These are phyloP conservation scores for Acanthamoeba divionensis DNA, from an alignment of 208 protist genomes.

Conservation along the genomic window DNA sequence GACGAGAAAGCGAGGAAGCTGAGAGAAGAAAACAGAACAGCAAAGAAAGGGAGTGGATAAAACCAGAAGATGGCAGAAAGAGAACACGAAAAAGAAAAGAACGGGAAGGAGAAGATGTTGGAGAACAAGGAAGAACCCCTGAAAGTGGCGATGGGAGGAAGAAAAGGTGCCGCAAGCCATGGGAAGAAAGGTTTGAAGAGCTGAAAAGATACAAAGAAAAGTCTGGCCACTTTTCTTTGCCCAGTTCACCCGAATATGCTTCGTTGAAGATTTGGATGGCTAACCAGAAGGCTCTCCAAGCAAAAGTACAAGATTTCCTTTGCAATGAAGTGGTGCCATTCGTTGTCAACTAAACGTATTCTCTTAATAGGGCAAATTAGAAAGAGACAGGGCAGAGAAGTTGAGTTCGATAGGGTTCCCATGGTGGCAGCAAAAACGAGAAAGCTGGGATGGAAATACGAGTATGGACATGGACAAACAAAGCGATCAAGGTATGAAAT, in stretches of 20 bases:
- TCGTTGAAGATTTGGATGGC: slow-evolving; percentile 3
- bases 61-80: no score
- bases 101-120: no score
- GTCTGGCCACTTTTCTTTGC: background rate
- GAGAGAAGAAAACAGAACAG: no score
- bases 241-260: background rate
- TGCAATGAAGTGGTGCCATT: background rate
- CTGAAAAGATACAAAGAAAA: background rate
- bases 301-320: background rate
- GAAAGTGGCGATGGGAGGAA: background rate
- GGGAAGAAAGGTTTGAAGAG: slow-evolving; percentile 5
- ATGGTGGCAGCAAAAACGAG: slow-evolving; percentile 3
- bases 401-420: slow-evolving; percentile 12
- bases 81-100: no score
- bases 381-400: background rate
- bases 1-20: no score
- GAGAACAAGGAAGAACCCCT: no score
- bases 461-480: background rate
- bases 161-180: background rate
- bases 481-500: background rate
- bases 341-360: background rate
- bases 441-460: background rate
- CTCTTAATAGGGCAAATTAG: background rate
- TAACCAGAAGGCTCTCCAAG: slow-evolving; percentile 38
- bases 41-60: no score